phyloP scores from a whole-genome alignment of 2,329 filamentous ascomycete species.

The Pestalotiopsis sp. region DNA sequence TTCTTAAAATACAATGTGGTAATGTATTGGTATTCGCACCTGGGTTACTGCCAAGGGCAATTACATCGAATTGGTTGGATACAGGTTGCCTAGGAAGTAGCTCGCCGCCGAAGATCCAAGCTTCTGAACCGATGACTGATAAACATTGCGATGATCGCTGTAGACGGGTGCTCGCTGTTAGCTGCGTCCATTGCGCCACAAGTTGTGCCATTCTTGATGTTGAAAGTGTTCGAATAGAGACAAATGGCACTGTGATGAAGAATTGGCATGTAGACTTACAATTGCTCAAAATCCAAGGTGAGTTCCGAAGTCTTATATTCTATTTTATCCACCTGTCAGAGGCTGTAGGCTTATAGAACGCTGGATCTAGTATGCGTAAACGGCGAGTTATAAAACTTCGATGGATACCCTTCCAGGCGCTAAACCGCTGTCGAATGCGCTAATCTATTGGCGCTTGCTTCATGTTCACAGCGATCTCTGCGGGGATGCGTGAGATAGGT shows the following conservation, averaged over 20 bases:
- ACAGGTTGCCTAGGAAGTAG: conserved; percentile 51
- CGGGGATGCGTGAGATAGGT: too few species aligned
- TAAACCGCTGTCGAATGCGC: too few species aligned
- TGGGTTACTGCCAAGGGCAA: conserved; percentile 30
- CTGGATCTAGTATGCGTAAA: neutral
- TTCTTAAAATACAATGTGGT: neutral
- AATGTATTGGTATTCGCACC: neutral
- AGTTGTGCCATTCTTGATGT: neutral
- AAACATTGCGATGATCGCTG: conserved; percentile 53
- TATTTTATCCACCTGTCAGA: neutral
- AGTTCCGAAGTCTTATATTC: too few species aligned
- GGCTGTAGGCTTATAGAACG: neutral
- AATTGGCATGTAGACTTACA: too few species aligned
- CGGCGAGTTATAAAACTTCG: neutral
- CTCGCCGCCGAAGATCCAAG: conserved; percentile 55
- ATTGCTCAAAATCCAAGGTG: too few species aligned
- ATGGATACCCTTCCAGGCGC: neutral
- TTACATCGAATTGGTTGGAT: conserved; percentile 47
- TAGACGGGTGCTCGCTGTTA: conserved; percentile 34
- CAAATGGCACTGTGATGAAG: too few species aligned
- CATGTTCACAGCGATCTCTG: too few species aligned
- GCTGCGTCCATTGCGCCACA: conserved; percentile 23
- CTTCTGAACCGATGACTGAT: conserved; percentile 39
- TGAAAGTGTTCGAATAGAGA: too few species aligned
- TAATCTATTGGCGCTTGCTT: too few species aligned